Evolutionary conservation across 306 rosid species (phyloP).

Genomic region (Prunus mume): DNA sequence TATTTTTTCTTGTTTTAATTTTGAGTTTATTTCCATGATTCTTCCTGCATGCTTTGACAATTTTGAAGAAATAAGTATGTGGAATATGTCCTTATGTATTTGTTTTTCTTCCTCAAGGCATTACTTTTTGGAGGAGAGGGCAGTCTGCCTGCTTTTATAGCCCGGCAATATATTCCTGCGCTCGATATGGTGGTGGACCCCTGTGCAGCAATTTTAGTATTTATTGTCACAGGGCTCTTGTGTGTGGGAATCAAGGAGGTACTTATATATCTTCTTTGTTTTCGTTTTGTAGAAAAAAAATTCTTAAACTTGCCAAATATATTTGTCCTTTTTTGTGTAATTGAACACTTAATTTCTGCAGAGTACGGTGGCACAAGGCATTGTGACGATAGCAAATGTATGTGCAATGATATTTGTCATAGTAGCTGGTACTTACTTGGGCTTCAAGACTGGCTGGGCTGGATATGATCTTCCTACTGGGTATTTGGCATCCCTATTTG

Average conservation of each 20-base stretch:
- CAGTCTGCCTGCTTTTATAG: slow-evolving; percentile 66
- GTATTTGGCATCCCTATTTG: slow-evolving; percentile 37
- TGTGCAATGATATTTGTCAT: slow-evolving; percentile 84
- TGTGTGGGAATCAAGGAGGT: slow-evolving; percentile 97
- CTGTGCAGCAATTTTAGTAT: slow-evolving; percentile 79
- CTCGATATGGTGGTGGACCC: slow-evolving; percentile 73
- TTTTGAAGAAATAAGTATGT: neutral
- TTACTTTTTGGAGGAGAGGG: slow-evolving; percentile 73
- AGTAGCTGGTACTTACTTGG: slow-evolving; percentile 71
- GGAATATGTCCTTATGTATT: neutral
- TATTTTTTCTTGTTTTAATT: neutral
- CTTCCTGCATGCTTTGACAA: neutral
- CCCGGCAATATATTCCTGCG: slow-evolving; percentile 72
- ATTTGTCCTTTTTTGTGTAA: neutral
- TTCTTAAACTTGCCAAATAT: neutral
- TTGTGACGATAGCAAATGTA: slow-evolving; percentile 66
- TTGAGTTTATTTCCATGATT: neutral
- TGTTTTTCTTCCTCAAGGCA: slow-evolving; percentile 45
- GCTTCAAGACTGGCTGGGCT: slow-evolving; percentile 89
- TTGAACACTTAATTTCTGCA: slow-evolving; percentile 37
- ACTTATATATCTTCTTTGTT: neutral
- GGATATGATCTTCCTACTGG: slow-evolving; percentile 84
- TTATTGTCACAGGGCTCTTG: slow-evolving; percentile 67
- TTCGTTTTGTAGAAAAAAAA: neutral
- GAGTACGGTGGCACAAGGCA: slow-evolving; percentile 75